These are phyloP conservation scores for Plasmopara halstedii DNA, from an alignment of 352 stramenopile species.

Conservation along the genomic window DNA sequence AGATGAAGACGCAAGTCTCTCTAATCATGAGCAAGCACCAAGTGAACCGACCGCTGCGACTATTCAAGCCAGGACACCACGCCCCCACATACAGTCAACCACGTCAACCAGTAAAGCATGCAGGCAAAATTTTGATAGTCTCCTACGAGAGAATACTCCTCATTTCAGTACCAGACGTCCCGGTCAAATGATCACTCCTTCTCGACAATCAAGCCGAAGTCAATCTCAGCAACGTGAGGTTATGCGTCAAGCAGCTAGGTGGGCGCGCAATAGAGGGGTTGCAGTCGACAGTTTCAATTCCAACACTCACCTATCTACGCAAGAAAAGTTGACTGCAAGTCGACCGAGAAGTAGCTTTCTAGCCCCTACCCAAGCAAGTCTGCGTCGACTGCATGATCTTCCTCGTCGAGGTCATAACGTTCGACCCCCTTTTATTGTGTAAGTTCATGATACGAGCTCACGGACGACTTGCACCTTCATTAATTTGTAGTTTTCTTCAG, in stretches of 20 bases:
- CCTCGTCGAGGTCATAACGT: slow-evolving; percentile 17
- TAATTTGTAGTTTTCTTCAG: background rate
- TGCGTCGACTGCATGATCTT: slow-evolving; percentile 34
- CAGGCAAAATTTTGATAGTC: slow-evolving; percentile 34
- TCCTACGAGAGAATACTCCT: slow-evolving; percentile 23
- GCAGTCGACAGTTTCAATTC: slow-evolving; percentile 21
- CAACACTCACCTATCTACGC: slow-evolving; percentile 9
- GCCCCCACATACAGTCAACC: slow-evolving; percentile 6
- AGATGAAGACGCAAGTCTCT: slow-evolving; percentile 11
- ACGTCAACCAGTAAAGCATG: slow-evolving; percentile 7
- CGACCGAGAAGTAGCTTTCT: slow-evolving; percentile 52
- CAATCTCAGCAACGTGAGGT: slow-evolving; percentile 18
- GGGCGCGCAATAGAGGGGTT: slow-evolving; percentile 18
- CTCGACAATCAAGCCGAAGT: slow-evolving; percentile 11
- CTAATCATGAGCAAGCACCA: slow-evolving; percentile 16
- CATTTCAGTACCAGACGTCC: slow-evolving; percentile 19
- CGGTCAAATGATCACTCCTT: slow-evolving; percentile 8
- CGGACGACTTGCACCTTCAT: background rate
- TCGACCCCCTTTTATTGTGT: slow-evolving; percentile 41
- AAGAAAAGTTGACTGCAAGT: slow-evolving; percentile 8
- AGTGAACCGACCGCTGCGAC: slow-evolving; percentile 18
- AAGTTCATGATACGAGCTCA: background rate
- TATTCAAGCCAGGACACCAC: slow-evolving; percentile 3
- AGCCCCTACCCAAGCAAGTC: slow-evolving; percentile 55
- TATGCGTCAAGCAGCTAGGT: slow-evolving; percentile 22